A percentile compares a stretch with the other conserved stretches of the same genome.
These are phyloP conservation scores for Pythium chondricola DNA, from an alignment of 352 stramenopile species.

Conservation along the genomic window DNA sequence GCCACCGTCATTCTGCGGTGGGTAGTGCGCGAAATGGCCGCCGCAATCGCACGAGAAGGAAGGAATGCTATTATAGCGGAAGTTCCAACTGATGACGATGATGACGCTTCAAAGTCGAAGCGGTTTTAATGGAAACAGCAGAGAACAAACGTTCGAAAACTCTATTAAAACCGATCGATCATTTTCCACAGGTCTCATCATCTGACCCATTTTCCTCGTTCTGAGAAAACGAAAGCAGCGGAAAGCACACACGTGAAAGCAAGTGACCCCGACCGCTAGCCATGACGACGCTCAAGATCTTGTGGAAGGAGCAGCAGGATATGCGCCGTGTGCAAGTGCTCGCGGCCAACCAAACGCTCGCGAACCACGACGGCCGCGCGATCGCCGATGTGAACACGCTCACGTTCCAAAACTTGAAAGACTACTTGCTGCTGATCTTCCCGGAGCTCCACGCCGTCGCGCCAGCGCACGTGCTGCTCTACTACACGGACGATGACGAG, in stretches of 20 bases:
- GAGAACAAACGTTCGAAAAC: no score
- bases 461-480: constrained; percentile 45
- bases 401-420: constrained; percentile 49
- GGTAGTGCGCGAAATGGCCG: no score
- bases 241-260: neutral
- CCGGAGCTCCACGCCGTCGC: constrained; percentile 26
- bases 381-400: constrained; percentile 25
- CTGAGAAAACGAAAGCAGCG: neutral
- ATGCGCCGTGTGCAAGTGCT: constrained; percentile 78
- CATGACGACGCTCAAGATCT: constrained; percentile 85
- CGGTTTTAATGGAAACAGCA: no score
- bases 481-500: constrained; percentile 80
- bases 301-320: constrained; percentile 75
- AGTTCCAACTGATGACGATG: no score
- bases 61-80: no score
- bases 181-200: neutral
- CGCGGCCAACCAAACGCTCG: constrained; percentile 55
- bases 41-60: no score
- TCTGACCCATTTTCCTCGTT: neutral
- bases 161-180: no score
- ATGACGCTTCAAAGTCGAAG: no score
- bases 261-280: no score
- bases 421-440: constrained; percentile 70
- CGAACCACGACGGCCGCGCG: constrained; percentile 34
- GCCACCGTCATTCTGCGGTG: no score